Conservation (phyloP, 1,139 yeast genomes). For the Yamadazyma dushanensis region DNA sequence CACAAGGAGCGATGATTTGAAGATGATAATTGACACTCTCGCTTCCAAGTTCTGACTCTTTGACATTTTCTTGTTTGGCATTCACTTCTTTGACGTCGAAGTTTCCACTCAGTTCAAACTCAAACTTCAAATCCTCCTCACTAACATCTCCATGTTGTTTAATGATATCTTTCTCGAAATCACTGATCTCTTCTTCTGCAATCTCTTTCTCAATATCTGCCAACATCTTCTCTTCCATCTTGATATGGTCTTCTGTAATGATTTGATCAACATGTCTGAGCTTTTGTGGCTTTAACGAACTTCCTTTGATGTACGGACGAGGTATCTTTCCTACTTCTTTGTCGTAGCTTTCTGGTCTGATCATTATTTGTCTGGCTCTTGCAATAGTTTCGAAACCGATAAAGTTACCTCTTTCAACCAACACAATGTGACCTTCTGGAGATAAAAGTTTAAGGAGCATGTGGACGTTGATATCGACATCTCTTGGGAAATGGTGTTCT, state of each 20-base stretch:
- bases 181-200: conserved; percentile 15
- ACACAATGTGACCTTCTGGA: conserved; percentile 76
- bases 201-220: conserved; percentile 26
- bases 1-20: conserved; percentile 81
- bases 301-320: conserved; percentile 64
- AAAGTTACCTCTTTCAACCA: conserved; percentile 88
- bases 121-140: conserved; percentile 50
- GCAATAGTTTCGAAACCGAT: conserved; percentile 87
- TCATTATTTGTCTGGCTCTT: conserved; percentile 83
- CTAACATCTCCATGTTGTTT: conserved; percentile 41
- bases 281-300: conserved; percentile 42
- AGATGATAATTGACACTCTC: conserved; percentile 51
- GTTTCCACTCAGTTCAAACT: conserved; percentile 44
- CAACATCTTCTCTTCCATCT: conserved; percentile 31
- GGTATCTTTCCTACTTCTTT: conserved; percentile 66
- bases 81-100: conserved; percentile 35
- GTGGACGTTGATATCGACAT: conserved; percentile 70
- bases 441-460: conserved; percentile 58
- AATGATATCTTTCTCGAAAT: conserved; percentile 20
- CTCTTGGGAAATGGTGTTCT: conserved; percentile 61
- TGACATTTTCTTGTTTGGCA: conserved; percentile 18
- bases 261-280: conserved; percentile 37
- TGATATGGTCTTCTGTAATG: conserved; percentile 33
- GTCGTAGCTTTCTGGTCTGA: conserved; percentile 73
- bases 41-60: conserved; percentile 12